Evolutionary conservation across 306 rosid species (phyloP).

Genomic region (Canavalia ensiformis): DNA sequence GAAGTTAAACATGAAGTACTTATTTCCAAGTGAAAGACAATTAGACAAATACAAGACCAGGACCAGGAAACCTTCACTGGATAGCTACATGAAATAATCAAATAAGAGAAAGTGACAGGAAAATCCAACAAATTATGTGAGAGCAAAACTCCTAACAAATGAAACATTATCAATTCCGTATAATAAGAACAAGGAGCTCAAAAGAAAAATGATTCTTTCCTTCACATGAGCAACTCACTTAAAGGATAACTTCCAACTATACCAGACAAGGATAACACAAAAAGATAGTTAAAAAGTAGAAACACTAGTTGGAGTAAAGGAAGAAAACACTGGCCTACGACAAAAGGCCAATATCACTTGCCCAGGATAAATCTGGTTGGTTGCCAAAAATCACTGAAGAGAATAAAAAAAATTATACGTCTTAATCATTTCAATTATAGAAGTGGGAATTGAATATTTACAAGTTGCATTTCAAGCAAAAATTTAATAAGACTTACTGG

Average conservation of each 20-base stretch:
- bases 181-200: slow-evolving; percentile 38
- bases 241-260: slow-evolving; percentile 49
- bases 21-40: slow-evolving; percentile 33
- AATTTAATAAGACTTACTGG: neutral
- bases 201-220: slow-evolving; percentile 46
- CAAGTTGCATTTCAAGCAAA: slow-evolving; percentile 13
- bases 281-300: slow-evolving; percentile 26
- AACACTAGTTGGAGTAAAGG: slow-evolving; percentile 42
- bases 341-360: slow-evolving; percentile 38
- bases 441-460: slow-evolving; percentile 31
- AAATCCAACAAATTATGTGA: slow-evolving; percentile 24
- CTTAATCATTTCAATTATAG: slow-evolving; percentile 39
- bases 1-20: slow-evolving; percentile 41
- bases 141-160: slow-evolving; percentile 31
- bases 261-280: slow-evolving; percentile 51
- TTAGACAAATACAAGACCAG: slow-evolving; percentile 37
- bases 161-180: slow-evolving; percentile 44
- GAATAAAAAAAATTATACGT: slow-evolving; percentile 14
- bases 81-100: slow-evolving; percentile 32
- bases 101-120: slow-evolving; percentile 11
- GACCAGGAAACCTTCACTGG: slow-evolving; percentile 32
- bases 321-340: slow-evolving; percentile 40
- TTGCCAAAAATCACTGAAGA: slow-evolving; percentile 36
- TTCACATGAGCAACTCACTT: slow-evolving; percentile 54
- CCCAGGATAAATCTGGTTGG: slow-evolving; percentile 35